Evolutionary conservation across 164 flowering plant genomes (phyloP).

Genomic region (Akebia trifoliata): DNA sequence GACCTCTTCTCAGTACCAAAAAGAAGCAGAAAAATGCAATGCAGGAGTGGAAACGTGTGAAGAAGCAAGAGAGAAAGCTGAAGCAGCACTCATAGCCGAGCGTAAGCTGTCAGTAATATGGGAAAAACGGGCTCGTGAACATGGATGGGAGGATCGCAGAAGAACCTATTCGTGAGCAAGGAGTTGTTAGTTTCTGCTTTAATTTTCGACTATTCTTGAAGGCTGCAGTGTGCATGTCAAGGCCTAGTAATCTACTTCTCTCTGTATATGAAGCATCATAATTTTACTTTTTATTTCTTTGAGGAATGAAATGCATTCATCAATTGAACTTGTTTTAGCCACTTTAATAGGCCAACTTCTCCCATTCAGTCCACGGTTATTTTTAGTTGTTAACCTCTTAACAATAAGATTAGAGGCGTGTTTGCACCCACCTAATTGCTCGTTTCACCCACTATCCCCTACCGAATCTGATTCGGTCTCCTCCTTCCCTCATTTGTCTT

Average conservation of each 20-base stretch:
- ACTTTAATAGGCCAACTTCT: too few species aligned
- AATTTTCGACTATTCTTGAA: neutral
- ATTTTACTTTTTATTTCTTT: slow-evolving; percentile 7
- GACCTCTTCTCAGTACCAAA: slow-evolving; percentile 46
- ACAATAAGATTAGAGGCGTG: too few species aligned
- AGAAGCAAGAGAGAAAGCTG: slow-evolving; percentile 61
- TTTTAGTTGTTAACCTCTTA: too few species aligned
- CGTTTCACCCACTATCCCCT: too few species aligned
- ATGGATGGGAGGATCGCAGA: slow-evolving; percentile 42
- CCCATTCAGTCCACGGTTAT: too few species aligned
- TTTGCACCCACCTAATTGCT: too few species aligned
- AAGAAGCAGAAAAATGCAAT: slow-evolving; percentile 70
- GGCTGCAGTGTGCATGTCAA: neutral
- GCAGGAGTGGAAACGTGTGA: slow-evolving; percentile 54
- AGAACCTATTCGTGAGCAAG: slow-evolving; percentile 5
- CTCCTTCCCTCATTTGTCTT: too few species aligned
- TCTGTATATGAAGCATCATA: slow-evolving; percentile 9
- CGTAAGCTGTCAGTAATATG: slow-evolving; percentile 42
- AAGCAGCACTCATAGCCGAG: slow-evolving; percentile 40
- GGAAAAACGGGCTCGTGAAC: slow-evolving; percentile 53
- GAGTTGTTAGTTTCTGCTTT: neutral
- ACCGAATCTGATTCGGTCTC: too few species aligned
- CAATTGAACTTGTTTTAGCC: too few species aligned
- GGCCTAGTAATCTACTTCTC: neutral
- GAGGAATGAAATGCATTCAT: neutral